Evolutionary conservation across 163 green algal species (phyloP), one percentile per base, ranked within the genome.

Genomic region (Trebouxia gelatinosa): DNA sequence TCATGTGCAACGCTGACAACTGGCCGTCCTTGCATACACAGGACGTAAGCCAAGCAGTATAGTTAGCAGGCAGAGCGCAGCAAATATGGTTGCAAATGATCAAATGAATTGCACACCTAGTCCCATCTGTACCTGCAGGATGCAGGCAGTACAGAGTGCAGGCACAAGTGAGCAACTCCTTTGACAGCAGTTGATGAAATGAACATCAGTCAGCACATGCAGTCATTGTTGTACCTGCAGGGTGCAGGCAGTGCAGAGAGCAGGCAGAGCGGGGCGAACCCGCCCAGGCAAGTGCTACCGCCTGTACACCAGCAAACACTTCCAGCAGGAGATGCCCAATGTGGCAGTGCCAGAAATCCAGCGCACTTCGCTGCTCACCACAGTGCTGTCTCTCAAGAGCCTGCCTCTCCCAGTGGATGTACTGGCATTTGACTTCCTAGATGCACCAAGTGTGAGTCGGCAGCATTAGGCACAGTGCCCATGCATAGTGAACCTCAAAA

Each of bases 381-480:
- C 91, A 19, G 92, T 98, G 81, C 90, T 99, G 62, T 92, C 96
- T 75, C 89, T 99, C 26, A 98, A 98, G 85, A 88, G 84, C 37
- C 85, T 98, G 76, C 79, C 84, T 0, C 68, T 89, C 4, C 83
- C 83, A 35, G 85, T 97, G 43, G 93, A 98, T 71, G 91, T 99
- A 51, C 82, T 97, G 35, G 43, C 31, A 7, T 99, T 99, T 78
- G 92, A 98, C 82, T 99, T 96, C 88, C 86, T 99, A 50, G 95
- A 98, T 80, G 59, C 80, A 1, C 95, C 95, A 2, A 80, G 83
- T 50, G 83, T 90, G 67, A 67, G 75, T 38, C 31, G n/a, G n/a
- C n/a, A n/a, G n/a, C n/a, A n/a, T n/a, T n/a, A n/a, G n/a, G n/a
- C n/a, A n/a, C n/a, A n/a, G n/a, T n/a, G n/a, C n/a, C n/a, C n/a